These are phyloP conservation scores for Apiospora arundinis DNA, from an alignment of 2,329 filamentous ascomycete genomes.

Conservation along the genomic window DNA sequence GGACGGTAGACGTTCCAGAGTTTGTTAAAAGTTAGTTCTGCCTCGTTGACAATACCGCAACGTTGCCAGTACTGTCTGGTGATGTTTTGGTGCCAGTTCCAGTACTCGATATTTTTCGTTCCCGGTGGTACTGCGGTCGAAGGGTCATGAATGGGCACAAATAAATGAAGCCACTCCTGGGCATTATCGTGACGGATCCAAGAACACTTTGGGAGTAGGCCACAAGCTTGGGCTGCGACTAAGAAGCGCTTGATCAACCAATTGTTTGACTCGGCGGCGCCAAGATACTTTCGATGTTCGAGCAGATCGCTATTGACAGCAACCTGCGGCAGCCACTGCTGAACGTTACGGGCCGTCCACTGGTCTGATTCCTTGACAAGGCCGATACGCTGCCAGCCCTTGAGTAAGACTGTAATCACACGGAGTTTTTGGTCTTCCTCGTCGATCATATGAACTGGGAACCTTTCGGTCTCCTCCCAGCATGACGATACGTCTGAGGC, in stretches of 20 bases:
- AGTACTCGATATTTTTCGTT: not conserved
- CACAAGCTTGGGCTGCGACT: not conserved
- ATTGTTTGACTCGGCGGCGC: not conserved
- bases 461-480: no score
- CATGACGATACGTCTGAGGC: no score
- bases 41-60: not conserved
- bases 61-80: not conserved
- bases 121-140: not conserved
- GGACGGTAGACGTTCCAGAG: not conserved
- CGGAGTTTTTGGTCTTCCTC: no score
- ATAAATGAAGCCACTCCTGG: not conserved
- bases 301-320: not conserved
- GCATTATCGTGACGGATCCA: not conserved
- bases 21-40: not conserved
- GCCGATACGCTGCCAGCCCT: no score
- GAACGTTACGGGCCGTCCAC: no score
- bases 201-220: not conserved
- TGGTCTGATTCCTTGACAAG: no score
- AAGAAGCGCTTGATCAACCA: not conserved
- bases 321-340: not conserved
- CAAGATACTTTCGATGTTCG: accelerated
- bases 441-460: no score
- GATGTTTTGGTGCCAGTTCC: not conserved
- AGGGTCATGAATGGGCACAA: not conserved
- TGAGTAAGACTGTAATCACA: no score